These are phyloP conservation scores for Trichocomaceae sp. DNA, from an alignment of 2,329 filamentous ascomycete species.

Conservation along the genomic window DNA sequence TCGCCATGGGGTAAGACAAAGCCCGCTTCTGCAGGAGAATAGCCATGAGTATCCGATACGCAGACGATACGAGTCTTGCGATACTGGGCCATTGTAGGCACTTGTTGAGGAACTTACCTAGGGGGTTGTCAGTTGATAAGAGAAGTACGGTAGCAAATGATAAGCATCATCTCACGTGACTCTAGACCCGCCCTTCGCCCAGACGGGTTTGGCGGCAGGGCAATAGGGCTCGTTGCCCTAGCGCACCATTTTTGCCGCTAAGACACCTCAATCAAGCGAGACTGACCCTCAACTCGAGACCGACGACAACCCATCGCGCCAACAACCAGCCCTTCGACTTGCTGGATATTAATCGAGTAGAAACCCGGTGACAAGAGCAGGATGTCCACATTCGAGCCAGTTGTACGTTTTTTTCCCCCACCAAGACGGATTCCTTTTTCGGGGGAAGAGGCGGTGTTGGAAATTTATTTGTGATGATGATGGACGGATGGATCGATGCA, in stretches of 20 bases:
- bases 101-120: neutral
- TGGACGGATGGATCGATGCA: neutral
- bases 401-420: slow-evolving; percentile 45
- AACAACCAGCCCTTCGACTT: slow-evolving; percentile 35
- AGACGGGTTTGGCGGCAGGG: neutral
- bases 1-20: slow-evolving; percentile 51
- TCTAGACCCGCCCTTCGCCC: neutral
- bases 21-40: slow-evolving; percentile 42
- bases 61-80: slow-evolving; percentile 50
- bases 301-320: slow-evolving; percentile 41
- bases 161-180: neutral
- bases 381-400: slow-evolving; percentile 62
- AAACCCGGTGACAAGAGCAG: slow-evolving; percentile 41
- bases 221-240: slow-evolving; percentile 26
- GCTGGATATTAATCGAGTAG: slow-evolving; percentile 35
- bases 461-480: neutral
- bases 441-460: neutral
- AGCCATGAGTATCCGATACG: slow-evolving; percentile 54
- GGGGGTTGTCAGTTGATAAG: neutral
- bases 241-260: slow-evolving; percentile 15
- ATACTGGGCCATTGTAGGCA: slow-evolving; percentile 8
- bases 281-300: slow-evolving; percentile 27
- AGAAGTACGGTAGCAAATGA: neutral
- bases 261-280: slow-evolving; percentile 38
- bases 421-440: slow-evolving; percentile 7